Conservation (phyloP, 108 stramenopile genomes). For the Cylindrotheca closterium region DNA sequence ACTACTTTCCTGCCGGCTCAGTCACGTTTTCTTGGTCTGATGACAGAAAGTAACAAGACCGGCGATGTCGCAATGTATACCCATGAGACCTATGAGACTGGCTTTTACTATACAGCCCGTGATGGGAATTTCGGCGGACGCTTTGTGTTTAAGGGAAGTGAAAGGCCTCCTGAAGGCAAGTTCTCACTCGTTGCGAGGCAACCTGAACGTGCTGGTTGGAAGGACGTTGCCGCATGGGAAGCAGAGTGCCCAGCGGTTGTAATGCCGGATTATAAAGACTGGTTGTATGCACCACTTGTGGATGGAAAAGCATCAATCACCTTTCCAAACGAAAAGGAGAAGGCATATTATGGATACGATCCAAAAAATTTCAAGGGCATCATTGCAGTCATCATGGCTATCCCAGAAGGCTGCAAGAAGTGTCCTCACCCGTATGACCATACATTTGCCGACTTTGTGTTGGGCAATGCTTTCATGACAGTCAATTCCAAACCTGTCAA, state of each 20-base stretch:
- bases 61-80: slow-evolving; percentile 9
- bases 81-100: slow-evolving; percentile 30
- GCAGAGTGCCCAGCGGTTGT: slow-evolving; percentile 7
- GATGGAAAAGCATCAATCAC: slow-evolving; percentile 30
- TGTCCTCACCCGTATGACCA: not conserved
- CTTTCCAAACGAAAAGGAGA: slow-evolving; percentile 45
- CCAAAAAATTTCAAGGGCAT: slow-evolving; percentile 25
- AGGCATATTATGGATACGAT: slow-evolving; percentile 22
- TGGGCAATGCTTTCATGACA: slow-evolving; percentile 7
- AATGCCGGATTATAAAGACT: slow-evolving; percentile 47
- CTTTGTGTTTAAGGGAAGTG: not conserved
- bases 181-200: not conserved
- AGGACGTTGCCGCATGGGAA: not conserved
- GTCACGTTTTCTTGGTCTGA: slow-evolving; percentile 37
- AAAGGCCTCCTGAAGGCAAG: not conserved
- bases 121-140: not conserved
- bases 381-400: slow-evolving; percentile 19
- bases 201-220: not conserved
- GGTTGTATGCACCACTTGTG: slow-evolving; percentile 17
- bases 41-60: slow-evolving; percentile 26
- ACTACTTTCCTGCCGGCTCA: slow-evolving; percentile 44
- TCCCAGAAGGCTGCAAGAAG: not conserved
- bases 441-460: slow-evolving; percentile 4
- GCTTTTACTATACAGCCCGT: not conserved
- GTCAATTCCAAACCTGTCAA: slow-evolving; percentile 14